Evolutionary conservation across 306 rosid genomes (phyloP), one percentile per base, ranked within the genome.

Genomic region (Pyrus pyrifolia): DNA sequence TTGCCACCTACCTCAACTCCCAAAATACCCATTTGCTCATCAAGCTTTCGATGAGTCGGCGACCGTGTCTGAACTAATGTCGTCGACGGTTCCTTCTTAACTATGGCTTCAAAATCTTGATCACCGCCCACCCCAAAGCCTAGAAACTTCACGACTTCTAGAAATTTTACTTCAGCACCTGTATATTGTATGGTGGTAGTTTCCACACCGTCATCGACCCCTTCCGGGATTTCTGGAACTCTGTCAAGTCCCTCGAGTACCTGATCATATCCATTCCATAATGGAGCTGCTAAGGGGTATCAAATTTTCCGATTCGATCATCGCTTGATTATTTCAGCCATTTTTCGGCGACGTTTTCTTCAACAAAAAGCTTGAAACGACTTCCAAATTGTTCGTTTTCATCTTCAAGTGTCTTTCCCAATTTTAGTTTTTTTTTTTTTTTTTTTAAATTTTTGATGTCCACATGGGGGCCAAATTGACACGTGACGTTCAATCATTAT

Each of bases 71-170:
- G 93, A 15, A 92, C 98, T 3, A 97, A 95, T 72, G 9, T 59
- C 64, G 84, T 92, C 2, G 90, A 92, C 60, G 97, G 92, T 95
- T 90, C 85, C 87, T 83, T 67, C 91, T 95, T 8, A 96, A 95
- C 85, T 96, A 93, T 3, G 93, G 98, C 46, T 95, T 95, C 81
- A 93, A 95, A 80, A 95, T 95, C 86, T 92, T 95, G 87, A 95
- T 95, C 81, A 95, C 98, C 2, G 96, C 91, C 4, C 92, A 95
- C 67, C 97, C 96, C 0, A 91, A 95, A 86, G 97, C 97, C 59
- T 83, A 75, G 30, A 87, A 81, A 22, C 96, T 95, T 57, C 96
- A 92, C 77, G 59, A 92, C 72, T 91, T 95, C 68, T 90, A 71
- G 1, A 88, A 70, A 15, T 95, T 95, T 85, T 95, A 95, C 60